Evolutionary conservation across 2,329 filamentous ascomycete species (phyloP).

Genomic region (Tolypocladium nubicola): DNA sequence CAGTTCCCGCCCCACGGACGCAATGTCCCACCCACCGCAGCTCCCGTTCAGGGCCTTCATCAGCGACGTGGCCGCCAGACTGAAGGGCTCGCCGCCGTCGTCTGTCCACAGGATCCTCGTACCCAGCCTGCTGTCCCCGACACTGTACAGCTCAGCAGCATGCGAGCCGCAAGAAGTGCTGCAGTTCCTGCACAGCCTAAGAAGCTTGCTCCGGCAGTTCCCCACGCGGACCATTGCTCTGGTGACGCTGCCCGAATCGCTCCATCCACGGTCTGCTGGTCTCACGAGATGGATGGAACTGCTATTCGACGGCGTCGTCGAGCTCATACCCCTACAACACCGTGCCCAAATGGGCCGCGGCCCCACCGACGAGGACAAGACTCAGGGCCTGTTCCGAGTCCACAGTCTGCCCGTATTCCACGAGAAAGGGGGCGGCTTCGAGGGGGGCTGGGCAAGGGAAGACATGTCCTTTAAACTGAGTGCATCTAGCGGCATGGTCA

Average conservation of each 20-base stretch:
- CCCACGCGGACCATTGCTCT: slow-evolving; percentile 57
- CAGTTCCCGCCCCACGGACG: slow-evolving; percentile 36
- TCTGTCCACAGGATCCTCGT: slow-evolving; percentile 72
- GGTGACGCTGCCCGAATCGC: slow-evolving; percentile 65
- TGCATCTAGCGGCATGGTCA: slow-evolving; percentile 65
- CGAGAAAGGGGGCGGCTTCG: slow-evolving; percentile 74
- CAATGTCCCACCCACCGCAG: slow-evolving; percentile 11
- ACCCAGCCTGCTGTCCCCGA: slow-evolving; percentile 80
- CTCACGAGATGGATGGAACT: slow-evolving; percentile 80
- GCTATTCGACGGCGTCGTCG: slow-evolving; percentile 74
- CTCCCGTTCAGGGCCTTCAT: slow-evolving; percentile 51
- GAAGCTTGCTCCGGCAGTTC: slow-evolving; percentile 62
- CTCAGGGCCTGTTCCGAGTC: slow-evolving; percentile 76
- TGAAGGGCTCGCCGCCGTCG: slow-evolving; percentile 45
- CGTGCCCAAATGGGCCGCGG: slow-evolving; percentile 41
- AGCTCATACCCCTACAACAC: slow-evolving; percentile 61
- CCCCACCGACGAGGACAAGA: slow-evolving; percentile 52
- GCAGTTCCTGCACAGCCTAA: slow-evolving; percentile 70
- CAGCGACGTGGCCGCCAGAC: slow-evolving; percentile 40
- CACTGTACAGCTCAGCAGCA: slow-evolving; percentile 61
- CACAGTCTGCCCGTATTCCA: slow-evolving; percentile 77
- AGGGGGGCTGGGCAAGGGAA: slow-evolving; percentile 59
- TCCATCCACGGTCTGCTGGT: slow-evolving; percentile 67
- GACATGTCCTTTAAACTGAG: slow-evolving; percentile 88
- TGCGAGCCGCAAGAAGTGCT: slow-evolving; percentile 64